Percentiles rank a stretch among this genome's conserved stretches.
Evolutionary conservation across 257 asterid genomes (phyloP).

Genomic region (Thymus mandschuricus): DNA sequence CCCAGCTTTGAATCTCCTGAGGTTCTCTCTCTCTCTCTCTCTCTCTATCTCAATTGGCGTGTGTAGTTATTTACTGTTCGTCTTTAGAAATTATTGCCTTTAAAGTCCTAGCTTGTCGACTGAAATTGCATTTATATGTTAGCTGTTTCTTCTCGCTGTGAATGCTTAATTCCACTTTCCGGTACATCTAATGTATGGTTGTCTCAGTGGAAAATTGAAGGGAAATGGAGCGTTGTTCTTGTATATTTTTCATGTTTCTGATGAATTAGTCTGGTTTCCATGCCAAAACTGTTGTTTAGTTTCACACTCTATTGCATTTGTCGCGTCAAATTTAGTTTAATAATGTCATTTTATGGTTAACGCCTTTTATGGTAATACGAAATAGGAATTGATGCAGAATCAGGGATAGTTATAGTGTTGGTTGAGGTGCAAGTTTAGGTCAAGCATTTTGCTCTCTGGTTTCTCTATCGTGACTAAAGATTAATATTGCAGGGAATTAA

Average conservation of each 20-base stretch:
- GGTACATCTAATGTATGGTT: not conserved
- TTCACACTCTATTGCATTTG: not conserved
- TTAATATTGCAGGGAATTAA: slow-evolving; percentile 59
- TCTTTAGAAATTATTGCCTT: slow-evolving; percentile 1
- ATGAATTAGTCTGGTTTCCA: not conserved
- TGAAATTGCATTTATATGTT: not conserved
- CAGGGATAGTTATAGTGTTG: not conserved
- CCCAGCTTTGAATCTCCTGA: slow-evolving; percentile 32
- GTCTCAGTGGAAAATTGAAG: not conserved
- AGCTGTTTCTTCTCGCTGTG: not conserved
- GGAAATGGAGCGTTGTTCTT: not conserved
- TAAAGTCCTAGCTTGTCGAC: slow-evolving; percentile 1
- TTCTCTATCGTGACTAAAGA: slow-evolving; percentile 7
- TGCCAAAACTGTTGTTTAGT: not conserved
- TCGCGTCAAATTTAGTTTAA: not conserved
- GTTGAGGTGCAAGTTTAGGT: slow-evolving; percentile 3
- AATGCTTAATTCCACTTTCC: not conserved
- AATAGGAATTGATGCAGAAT: not conserved
- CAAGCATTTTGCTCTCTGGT: slow-evolving; percentile 1
- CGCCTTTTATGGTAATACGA: not conserved
- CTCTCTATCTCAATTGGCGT: not conserved
- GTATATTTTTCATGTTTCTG: not conserved
- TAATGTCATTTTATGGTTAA: not conserved
- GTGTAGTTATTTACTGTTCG: not conserved
- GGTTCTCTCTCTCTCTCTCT: slow-evolving; percentile 30